These are phyloP conservation scores for Stephania cephalantha DNA, from an alignment of 164 flowering plant genomes.

Conservation along the genomic window DNA sequence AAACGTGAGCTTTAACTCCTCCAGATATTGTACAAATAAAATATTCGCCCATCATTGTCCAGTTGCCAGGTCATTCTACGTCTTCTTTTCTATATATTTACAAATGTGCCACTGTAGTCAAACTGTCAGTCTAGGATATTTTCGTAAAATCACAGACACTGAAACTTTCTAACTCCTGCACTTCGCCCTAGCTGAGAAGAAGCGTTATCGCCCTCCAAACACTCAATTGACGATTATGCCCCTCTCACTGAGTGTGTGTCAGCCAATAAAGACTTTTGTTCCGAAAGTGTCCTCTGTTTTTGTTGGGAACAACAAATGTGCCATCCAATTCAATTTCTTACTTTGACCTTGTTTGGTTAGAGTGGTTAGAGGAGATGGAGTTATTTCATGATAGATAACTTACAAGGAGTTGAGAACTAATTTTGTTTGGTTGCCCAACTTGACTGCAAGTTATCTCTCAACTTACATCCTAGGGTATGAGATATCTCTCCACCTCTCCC, in stretches of 20 bases:
- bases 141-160: not conserved
- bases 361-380: no score
- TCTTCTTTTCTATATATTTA: not conserved
- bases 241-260: not conserved
- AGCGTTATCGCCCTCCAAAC: not conserved
- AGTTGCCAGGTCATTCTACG: not conserved
- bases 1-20: no score
- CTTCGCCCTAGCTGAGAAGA: not conserved
- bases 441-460: no score
- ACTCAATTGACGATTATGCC: not conserved
- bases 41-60: not conserved
- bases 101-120: not conserved
- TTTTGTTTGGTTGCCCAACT: no score
- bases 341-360: no score
- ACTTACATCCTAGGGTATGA: no score
- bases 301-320: not conserved
- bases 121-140: not conserved
- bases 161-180: not conserved
- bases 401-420: no score
- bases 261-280: not conserved
- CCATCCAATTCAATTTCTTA: not conserved
- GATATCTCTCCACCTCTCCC: no score
- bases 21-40: not conserved
- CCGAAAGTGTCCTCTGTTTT: not conserved
- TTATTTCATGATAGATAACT: no score